These are phyloP conservation scores for Cercis canadensis DNA, from an alignment of 306 rosid genomes.

Conservation along the genomic window DNA sequence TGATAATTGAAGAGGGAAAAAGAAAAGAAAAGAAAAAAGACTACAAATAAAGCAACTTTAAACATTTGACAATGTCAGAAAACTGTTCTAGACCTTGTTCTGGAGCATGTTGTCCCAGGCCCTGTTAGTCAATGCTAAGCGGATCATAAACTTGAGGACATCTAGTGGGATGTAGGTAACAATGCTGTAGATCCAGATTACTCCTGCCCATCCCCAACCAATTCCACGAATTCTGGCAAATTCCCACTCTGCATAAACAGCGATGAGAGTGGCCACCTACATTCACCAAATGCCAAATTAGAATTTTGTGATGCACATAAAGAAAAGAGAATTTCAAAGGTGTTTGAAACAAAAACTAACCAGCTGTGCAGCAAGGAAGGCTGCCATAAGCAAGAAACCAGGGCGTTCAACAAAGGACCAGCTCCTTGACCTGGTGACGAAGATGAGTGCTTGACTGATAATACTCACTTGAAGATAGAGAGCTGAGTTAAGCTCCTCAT, in stretches of 20 bases:
- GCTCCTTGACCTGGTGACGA: conserved; percentile 89
- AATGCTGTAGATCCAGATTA: conserved; percentile 74
- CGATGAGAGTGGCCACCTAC: conserved; percentile 78
- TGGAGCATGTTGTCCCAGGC: conserved; percentile 77
- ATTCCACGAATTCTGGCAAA: conserved; percentile 80
- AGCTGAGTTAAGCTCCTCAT: conserved; percentile 70
- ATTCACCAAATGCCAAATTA: conserved; percentile 21
- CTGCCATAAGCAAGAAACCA: conserved; percentile 60
- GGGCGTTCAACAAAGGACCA: conserved; percentile 88
- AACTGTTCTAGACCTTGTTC: conserved; percentile 51
- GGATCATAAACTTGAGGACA: conserved; percentile 68
- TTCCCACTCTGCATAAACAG: conserved; percentile 77
- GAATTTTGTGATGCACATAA: not conserved
- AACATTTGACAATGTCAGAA: not conserved
- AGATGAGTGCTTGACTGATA: conserved; percentile 91
- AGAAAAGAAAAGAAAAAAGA: no score
- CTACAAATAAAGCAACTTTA: not conserved
- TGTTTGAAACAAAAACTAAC: conserved; percentile 42
- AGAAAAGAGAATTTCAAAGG: not conserved
- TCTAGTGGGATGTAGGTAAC: conserved; percentile 90
- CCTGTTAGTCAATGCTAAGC: conserved; percentile 61
- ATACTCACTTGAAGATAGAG: conserved; percentile 96
- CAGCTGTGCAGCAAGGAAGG: conserved; percentile 88
- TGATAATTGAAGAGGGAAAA: not conserved
- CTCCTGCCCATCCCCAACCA: conserved; percentile 95